Percentiles rank a stretch among this genome's conserved stretches.
These are phyloP conservation scores for Xylariaceae sp. DNA, from an alignment of 2,329 filamentous ascomycete genomes.

Conservation along the genomic window DNA sequence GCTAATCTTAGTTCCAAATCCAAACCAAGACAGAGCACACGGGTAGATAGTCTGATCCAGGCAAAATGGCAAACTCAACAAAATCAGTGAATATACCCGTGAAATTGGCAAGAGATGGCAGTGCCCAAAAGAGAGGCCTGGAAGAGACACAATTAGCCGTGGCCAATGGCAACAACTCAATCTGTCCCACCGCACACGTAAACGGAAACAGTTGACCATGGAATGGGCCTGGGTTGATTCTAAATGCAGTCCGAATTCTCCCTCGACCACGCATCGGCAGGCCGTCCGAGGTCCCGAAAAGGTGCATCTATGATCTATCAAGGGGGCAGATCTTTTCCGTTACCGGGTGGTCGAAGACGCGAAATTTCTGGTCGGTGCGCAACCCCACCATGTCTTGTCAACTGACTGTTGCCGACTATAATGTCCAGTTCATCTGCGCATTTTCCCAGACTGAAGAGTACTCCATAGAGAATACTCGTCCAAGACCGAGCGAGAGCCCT, in stretches of 20 bases:
- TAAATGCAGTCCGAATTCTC: conserved; percentile 1
- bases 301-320: not conserved
- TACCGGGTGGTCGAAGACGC: not conserved
- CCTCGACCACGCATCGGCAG: conserved; percentile 4
- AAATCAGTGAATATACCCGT: not conserved
- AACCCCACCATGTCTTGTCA: too few relatives aligned
- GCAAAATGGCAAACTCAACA: too few relatives aligned
- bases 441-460: too few relatives aligned
- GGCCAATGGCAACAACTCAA: conserved; percentile 5
- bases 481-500: too few relatives aligned
- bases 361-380: too few relatives aligned
- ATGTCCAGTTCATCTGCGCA: too few relatives aligned
- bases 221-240: conserved; percentile 5
- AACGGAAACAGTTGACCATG: conserved; percentile 5
- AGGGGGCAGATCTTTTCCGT: not conserved
- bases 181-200: conserved; percentile 1
- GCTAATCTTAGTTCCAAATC: too few relatives aligned
- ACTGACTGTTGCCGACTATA: too few relatives aligned
- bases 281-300: conserved; percentile 1
- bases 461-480: too few relatives aligned
- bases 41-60: too few relatives aligned
- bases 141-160: not conserved
- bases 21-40: too few relatives aligned
- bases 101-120: not conserved
- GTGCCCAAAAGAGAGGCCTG: not conserved